Evolutionary conservation across 2,329 filamentous ascomycete genomes (phyloP).

Genomic region (Mariannaea sp.): DNA sequence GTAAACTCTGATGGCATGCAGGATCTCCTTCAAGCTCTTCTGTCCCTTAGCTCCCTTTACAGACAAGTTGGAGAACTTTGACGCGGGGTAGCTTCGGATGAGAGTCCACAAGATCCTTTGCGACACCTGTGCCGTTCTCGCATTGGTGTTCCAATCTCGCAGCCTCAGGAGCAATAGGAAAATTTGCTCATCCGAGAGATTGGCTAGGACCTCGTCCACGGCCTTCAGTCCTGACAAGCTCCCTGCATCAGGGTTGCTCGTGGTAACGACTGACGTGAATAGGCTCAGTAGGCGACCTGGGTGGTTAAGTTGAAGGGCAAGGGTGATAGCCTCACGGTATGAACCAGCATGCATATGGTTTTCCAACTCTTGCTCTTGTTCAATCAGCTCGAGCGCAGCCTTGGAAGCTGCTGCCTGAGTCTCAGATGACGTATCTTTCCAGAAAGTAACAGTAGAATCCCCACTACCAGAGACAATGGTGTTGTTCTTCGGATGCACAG

Average conservation of each 20-base stretch:
- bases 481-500: conserved; percentile 70
- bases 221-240: conserved; percentile 68
- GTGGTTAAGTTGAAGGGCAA: conserved; percentile 93
- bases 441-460: conserved; percentile 93
- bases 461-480: conserved; percentile 88
- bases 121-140: conserved; percentile 80
- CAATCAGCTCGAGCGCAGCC: conserved; percentile 78
- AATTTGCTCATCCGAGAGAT: conserved; percentile 81
- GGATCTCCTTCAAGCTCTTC: conserved; percentile 77
- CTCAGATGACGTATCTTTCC: conserved; percentile 85
- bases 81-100: conserved; percentile 79
- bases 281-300: conserved; percentile 83
- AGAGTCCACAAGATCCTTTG: conserved; percentile 83
- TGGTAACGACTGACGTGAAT: conserved; percentile 79
- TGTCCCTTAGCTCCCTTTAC: conserved; percentile 61
- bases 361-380: conserved; percentile 92
- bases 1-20: conserved; percentile 87
- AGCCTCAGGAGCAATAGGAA: conserved; percentile 80
- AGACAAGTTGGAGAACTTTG: conserved; percentile 73
- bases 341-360: conserved; percentile 89
- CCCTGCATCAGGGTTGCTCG: conserved; percentile 61
- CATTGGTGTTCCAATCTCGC: conserved; percentile 98
- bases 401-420: conserved; percentile 76
- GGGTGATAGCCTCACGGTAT: conserved; percentile 89
- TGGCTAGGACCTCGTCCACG: conserved; percentile 84